These are phyloP conservation scores for Cocos nucifera DNA, from an alignment of 176 grass and related monocot genomes.

Conservation along the genomic window DNA sequence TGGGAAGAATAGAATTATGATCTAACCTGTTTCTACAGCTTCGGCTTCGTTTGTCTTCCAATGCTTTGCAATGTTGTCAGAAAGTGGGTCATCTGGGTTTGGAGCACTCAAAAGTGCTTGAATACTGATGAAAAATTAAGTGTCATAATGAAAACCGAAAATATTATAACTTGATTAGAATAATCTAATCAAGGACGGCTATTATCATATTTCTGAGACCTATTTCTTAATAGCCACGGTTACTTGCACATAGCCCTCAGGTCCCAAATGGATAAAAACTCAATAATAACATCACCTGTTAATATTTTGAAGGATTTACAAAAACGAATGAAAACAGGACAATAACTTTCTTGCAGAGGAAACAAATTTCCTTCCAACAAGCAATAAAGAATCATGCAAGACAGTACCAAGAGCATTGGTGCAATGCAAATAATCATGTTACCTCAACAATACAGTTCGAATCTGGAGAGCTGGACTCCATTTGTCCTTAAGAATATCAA, in stretches of 20 bases:
- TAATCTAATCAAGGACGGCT: no score
- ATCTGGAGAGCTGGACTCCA: slow-evolving; percentile 93
- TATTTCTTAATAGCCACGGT: no score
- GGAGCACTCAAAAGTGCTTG: slow-evolving; percentile 94
- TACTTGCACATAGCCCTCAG: no score
- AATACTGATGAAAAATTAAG: slow-evolving; percentile 42
- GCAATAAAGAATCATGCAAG: neutral
- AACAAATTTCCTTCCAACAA: neutral
- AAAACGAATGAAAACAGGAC: no score
- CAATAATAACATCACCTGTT: no score
- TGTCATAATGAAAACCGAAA: neutral
- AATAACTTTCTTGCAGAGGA: no score
- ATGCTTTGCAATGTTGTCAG: slow-evolving; percentile 96
- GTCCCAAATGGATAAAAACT: no score
- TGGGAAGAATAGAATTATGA: neutral
- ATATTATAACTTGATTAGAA: no score
- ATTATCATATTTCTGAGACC: no score
- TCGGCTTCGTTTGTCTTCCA: slow-evolving; percentile 94
- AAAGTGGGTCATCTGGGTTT: slow-evolving; percentile 94
- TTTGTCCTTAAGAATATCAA: slow-evolving; percentile 93
- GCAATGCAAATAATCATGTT: slow-evolving; percentile 6
- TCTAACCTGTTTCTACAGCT: slow-evolving; percentile 91
- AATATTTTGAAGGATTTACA: no score
- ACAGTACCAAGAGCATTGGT: neutral
- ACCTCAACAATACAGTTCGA: slow-evolving; percentile 85